Base-by-base conservation (phyloP, 2,329 filamentous ascomycete genomes). In the Ilyonectria destructans region DNA sequence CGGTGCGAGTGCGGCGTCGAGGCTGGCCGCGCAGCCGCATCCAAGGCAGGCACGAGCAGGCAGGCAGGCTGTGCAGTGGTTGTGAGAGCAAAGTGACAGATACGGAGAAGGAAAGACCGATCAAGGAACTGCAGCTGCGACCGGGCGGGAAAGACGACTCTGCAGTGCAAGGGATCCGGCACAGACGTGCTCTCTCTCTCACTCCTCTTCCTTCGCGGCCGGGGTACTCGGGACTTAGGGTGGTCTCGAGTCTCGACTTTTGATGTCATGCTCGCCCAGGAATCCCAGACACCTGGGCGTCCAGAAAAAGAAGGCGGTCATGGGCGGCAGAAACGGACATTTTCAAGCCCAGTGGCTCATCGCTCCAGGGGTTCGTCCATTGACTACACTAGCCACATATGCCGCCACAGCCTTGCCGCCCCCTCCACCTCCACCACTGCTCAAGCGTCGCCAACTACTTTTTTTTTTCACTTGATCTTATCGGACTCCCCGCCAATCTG, bases 21-120 rank as follows among this genome's bases (percentile, higher is more conserved):
- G 68, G 51, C 62, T 68, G 72, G 71, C 68, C 67, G 71, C 69
- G 74, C 70, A 76, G 71, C 73, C 70, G 68, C 75, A 77, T 77
- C 51, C 67, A 77, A 74, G 74, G 75, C 69, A 75, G 63, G 60
- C 65, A 52, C 26, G 49, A 31, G 9, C n/a, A 33, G 65, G 65
- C 58, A 62, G 48, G 54, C 64, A 57, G 45, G 19, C 26, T 54
- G 46, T 48, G 56, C 37, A 60, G 62, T 40, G 55, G 23, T 33
- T 17, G 40, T 19, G 13, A 13, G n/a, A 46, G 56, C 48, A 48
- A 52, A 64, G 59, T 40, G 23, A 48, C 49, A 46, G 29, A 2
- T 8, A 35, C 56, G 6, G 29, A 49, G 33, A 55, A 33, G 40
- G 17, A 58, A 15, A 40, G 37, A 60, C 21, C 15, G 31, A 33